Base-by-base conservation (phyloP, 192 early-diverging fungal genomes). In the Radiomyces spectabilis region DNA sequence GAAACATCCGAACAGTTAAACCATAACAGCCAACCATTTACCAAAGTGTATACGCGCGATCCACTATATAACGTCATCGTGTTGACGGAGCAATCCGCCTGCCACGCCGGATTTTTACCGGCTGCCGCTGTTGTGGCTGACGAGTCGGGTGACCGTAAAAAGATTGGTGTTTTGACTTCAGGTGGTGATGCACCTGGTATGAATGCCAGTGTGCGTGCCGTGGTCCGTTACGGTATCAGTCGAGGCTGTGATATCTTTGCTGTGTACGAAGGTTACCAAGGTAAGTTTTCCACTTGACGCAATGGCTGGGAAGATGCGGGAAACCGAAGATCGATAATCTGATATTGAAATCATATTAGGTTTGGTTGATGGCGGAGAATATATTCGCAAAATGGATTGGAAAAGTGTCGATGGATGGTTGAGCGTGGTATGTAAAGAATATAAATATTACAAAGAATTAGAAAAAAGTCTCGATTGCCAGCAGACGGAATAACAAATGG, bases 121-220 rank as follows among this genome's bases (percentile, higher is more conserved):
- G 3, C 47, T 44, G 34, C 59, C 37, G 37, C 38, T 38, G 16
- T 44, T 29, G 44, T 39, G 35, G 1, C 41, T 21, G 39, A 55
- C 10, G 15, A 41, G 19, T 37, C 61, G 37, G 27, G 32, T 12
- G 48, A 39, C 2, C 55, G 51, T 19, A 92, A 93, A 70, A 86
- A 83, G 63, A 93, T 98, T 74, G 95, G 90, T 25, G 80, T 98
- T 25, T 66, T 98, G 31, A 98, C 95, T 9, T 88, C 85, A 32
- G 95, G 95, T 27, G 95, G 95, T 29, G 95, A 98, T 65, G 85
- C 89, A 9, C 88, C 86, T n/a, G 95, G 95, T 24, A 98, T 98
- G 95, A 98, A 98, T 60, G 87, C 95, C 21, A 87, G 85, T 22
- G 95, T 98, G 25, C 77, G 95, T 22, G 82, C 87, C 6, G 88